Percentiles rank a stretch among this genome's conserved stretches.
phyloP scores from a whole-genome alignment of 192 early-diverging fungal genomes.

The Anaeromyces robustus region DNA sequence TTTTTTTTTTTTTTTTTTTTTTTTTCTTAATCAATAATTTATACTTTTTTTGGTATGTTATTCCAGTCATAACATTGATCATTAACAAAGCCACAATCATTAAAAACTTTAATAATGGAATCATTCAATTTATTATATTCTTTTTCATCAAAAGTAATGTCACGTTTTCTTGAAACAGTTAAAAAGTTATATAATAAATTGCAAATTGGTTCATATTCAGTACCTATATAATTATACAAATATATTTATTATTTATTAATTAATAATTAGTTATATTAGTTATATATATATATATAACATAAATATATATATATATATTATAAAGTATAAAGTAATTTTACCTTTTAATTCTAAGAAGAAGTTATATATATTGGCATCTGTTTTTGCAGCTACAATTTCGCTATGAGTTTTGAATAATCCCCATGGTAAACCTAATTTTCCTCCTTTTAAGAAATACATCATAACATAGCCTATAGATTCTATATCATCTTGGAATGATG shows the following conservation, averaged over 20 bases:
- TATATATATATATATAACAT: too few relatives aligned
- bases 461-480: conserved; percentile 14
- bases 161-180: neutral
- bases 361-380: conserved; percentile 6
- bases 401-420: conserved; percentile 12
- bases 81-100: neutral
- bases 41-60: neutral
- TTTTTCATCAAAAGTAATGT: neutral
- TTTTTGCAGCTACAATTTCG: conserved; percentile 11
- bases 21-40: neutral
- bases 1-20: neutral
- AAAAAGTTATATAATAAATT: neutral
- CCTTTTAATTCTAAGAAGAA: conserved; percentile 3
- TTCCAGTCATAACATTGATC: neutral
- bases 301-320: too few relatives aligned
- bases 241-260: neutral
- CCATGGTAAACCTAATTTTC: conserved; percentile 15
- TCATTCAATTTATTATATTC: neutral
- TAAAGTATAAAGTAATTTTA: too few relatives aligned
- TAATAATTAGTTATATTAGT: too few relatives aligned
- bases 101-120: neutral
- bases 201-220: neutral
- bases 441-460: conserved; percentile 15
- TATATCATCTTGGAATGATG: conserved; percentile 12
- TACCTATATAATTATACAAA: neutral